phyloP scores from a whole-genome alignment of 2,329 filamentous ascomycete species.

The Aspergillus clavatus region DNA sequence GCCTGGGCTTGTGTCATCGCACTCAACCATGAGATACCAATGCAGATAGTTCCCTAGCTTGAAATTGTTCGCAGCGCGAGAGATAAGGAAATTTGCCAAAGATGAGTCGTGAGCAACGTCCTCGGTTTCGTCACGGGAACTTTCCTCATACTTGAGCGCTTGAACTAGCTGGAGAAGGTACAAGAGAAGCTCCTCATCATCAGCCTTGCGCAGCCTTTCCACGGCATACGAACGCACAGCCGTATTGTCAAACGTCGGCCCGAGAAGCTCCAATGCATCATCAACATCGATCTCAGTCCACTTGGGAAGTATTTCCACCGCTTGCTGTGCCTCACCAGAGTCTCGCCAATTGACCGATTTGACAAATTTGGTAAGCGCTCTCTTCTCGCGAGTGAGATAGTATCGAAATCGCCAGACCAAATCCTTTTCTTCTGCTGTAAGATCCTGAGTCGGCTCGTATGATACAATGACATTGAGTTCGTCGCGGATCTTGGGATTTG shows the following conservation, averaged over 20 bases:
- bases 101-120: conserved; percentile 71
- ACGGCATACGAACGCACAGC: conserved; percentile 91
- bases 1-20: conserved; percentile 73
- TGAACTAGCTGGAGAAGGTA: conserved; percentile 94
- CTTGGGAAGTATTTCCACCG: conserved; percentile 80
- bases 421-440: conserved; percentile 89
- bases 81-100: conserved; percentile 81
- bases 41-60: conserved; percentile 91
- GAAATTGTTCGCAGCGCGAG: conserved; percentile 80
- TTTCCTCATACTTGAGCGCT: conserved; percentile 87
- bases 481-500: conserved; percentile 91
- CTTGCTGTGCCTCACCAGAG: conserved; percentile 76
- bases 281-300: conserved; percentile 98
- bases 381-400: conserved; percentile 86
- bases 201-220: conserved; percentile 81
- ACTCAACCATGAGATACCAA: conserved; percentile 99
- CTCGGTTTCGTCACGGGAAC: conserved; percentile 56
- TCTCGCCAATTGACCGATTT: conserved; percentile 97
- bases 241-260: conserved; percentile 83
- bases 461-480: conserved; percentile 87
- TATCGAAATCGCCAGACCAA: conserved; percentile 97
- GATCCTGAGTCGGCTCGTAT: conserved; percentile 83
- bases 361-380: conserved; percentile 91
- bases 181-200: conserved; percentile 83
- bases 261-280: conserved; percentile 88